Percentiles rank a stretch among this genome's conserved stretches.
Conservation (phyloP, 1,284 basidiomycete genomes). For the Apiotrichum laibachii region DNA sequence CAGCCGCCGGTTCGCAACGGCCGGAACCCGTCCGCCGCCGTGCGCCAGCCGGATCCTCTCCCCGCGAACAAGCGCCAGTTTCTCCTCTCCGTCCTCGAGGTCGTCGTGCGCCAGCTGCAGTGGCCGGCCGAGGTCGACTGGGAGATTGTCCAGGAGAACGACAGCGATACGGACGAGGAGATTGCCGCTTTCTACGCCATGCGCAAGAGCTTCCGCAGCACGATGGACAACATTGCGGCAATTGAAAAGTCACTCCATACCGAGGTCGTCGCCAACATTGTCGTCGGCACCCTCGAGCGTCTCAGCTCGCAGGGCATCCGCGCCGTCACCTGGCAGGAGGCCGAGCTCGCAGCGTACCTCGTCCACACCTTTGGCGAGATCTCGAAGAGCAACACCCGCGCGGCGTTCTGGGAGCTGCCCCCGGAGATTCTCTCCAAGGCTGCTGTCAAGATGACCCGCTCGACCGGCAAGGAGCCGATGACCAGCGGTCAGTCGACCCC, state of each 20-base stretch:
- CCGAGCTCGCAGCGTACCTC: constrained; percentile 86
- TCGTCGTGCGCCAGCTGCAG: constrained; percentile 71
- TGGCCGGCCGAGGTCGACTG: constrained; percentile 71
- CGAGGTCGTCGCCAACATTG: constrained; percentile 50
- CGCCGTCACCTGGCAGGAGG: constrained; percentile 82
- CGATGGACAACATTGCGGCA: constrained; percentile 92
- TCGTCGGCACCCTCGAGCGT: constrained; percentile 42
- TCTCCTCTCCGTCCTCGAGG: constrained; percentile 72
- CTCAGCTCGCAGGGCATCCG: constrained; percentile 38
- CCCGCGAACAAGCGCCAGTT: constrained; percentile 70
- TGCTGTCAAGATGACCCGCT: constrained; percentile 31
- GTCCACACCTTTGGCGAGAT: constrained; percentile 93
- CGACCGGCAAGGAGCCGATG: constrained; percentile 32
- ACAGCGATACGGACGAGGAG: constrained; percentile 83
- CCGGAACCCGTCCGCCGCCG: constrained; percentile 24
- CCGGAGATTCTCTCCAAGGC: constrained; percentile 44
- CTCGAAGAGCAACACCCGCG: constrained; percentile 54
- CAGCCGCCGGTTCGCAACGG: constrained; percentile 22
- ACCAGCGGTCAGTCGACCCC: constrained; percentile 41
- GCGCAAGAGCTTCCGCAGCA: constrained; percentile 61
- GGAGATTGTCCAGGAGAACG: constrained; percentile 68
- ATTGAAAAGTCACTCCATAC: constrained; percentile 57
- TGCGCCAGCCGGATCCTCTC: constrained; percentile 49
- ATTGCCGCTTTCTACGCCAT: constrained; percentile 77
- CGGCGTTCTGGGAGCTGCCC: constrained; percentile 51